These are phyloP conservation scores for Neofusicoccum sp. DNA, from an alignment of 2,329 filamentous ascomycete genomes.

Conservation along the genomic window DNA sequence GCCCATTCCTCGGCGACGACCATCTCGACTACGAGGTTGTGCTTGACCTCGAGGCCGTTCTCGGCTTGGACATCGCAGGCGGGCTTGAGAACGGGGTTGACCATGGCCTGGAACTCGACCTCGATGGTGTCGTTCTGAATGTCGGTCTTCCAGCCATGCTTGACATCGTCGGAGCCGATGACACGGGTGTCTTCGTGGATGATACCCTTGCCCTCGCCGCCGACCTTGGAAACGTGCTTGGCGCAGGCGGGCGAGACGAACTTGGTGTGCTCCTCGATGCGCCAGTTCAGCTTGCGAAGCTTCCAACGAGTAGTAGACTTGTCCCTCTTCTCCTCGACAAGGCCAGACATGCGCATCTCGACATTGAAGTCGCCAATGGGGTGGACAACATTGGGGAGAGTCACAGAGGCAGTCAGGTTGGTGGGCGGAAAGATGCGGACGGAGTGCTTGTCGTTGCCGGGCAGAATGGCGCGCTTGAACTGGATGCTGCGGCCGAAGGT, in stretches of 20 bases:
- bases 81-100: conserved; percentile 62
- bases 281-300: conserved; percentile 88
- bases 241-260: conserved; percentile 76
- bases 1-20: conserved; percentile 90
- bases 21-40: conserved; percentile 87
- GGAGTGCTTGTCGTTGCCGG: conserved; percentile 80
- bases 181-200: conserved; percentile 72
- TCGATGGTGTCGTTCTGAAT: conserved; percentile 67
- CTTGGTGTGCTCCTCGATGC: conserved; percentile 83
- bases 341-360: conserved; percentile 78
- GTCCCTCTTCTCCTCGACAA: conserved; percentile 66
- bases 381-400: conserved; percentile 79
- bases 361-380: conserved; percentile 81
- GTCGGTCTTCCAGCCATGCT: conserved; percentile 86
- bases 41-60: conserved; percentile 74
- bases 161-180: conserved; percentile 78
- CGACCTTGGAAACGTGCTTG: conserved; percentile 68
- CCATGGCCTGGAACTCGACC: conserved; percentile 69
- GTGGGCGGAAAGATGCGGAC: conserved; percentile 95
- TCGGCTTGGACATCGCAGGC: conserved; percentile 74
- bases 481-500: conserved; percentile 66
- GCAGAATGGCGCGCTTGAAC: conserved; percentile 75
- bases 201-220: conserved; percentile 66
- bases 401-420: conserved; percentile 82
- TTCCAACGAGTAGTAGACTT: conserved; percentile 79